phyloP scores from a whole-genome alignment of 176 grass and related monocot species.

The Carex myosuroides region DNA sequence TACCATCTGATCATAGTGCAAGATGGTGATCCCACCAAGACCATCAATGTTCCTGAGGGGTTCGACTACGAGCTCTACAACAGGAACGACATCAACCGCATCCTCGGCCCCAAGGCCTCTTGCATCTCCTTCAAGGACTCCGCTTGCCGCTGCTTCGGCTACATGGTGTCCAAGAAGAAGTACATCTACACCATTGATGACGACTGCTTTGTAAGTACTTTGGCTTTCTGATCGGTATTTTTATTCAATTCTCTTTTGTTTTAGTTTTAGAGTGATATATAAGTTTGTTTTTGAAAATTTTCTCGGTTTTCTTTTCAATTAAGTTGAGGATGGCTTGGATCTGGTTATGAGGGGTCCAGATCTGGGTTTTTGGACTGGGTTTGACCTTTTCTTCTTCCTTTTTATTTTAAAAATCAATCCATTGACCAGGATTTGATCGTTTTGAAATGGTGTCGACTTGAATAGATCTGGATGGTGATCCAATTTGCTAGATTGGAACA shows the following conservation, averaged over 20 bases:
- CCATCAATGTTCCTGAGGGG: conserved; percentile 62
- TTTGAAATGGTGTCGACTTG: not conserved
- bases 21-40: conserved; percentile 67
- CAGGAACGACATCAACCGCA: conserved; percentile 98
- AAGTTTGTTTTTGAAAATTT: conserved; percentile 2
- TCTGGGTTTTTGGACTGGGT: conserved; percentile 21
- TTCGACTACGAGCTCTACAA: conserved; percentile 99
- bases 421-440: not conserved
- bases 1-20: conserved; percentile 97
- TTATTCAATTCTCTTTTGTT: not conserved
- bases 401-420: not conserved
- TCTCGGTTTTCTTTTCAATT: not conserved
- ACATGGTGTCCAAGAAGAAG: conserved; percentile 97
- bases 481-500: not conserved
- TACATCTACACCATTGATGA: conserved; percentile 94
- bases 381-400: not conserved
- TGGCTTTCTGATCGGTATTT: not conserved
- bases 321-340: conserved; percentile 32
- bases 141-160: conserved; percentile 87
- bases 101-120: conserved; percentile 80
- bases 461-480: not conserved
- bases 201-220: conserved; percentile 66
- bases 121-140: conserved; percentile 99
- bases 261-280: not conserved
- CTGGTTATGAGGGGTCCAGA: conserved; percentile 34